Conservation (phyloP, 768 basidiomycete species). For the Hemileccinum rubropunctum region DNA sequence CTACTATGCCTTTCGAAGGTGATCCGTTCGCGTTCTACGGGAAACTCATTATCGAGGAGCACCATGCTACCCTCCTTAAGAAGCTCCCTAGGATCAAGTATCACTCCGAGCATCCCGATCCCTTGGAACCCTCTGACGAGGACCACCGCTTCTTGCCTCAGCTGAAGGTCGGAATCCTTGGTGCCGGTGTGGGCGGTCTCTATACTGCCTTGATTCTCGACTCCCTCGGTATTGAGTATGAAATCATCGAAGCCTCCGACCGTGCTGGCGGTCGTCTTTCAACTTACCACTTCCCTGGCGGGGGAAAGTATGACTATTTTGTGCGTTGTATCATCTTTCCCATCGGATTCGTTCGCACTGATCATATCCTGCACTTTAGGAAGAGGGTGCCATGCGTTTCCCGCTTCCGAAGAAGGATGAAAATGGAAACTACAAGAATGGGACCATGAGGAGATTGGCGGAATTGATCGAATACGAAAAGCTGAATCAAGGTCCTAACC, state of each 20-base stretch:
- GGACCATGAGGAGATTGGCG: constrained; percentile 30
- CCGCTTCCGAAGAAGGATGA: constrained; percentile 20
- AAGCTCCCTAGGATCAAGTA: not conserved
- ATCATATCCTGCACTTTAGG: constrained; percentile 13
- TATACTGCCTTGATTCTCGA: constrained; percentile 47
- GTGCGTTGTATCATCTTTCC: constrained; percentile 18
- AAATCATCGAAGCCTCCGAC: constrained; percentile 43
- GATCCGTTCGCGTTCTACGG: constrained; percentile 19
- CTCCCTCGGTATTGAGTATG: constrained; percentile 38
- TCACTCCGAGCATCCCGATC: not conserved
- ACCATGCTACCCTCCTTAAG: constrained; percentile 7
- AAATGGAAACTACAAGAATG: constrained; percentile 16
- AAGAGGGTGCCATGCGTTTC: constrained; percentile 44
- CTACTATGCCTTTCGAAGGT: constrained; percentile 11
- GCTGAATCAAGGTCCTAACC: constrained; percentile 11
- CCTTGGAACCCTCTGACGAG: not conserved
- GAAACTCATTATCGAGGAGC: constrained; percentile 12
- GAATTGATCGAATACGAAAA: constrained; percentile 25
- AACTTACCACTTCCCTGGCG: constrained; percentile 39
- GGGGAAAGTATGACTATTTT: constrained; percentile 35
- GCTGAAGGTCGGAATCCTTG: constrained; percentile 18
- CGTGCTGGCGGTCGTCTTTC: constrained; percentile 44
- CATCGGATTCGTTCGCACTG: not conserved
- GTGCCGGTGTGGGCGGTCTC: constrained; percentile 31
- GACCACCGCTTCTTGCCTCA: not conserved